Conservation (phyloP, 2,329 filamentous ascomycete genomes). For the Trichoderma gracile region DNA sequence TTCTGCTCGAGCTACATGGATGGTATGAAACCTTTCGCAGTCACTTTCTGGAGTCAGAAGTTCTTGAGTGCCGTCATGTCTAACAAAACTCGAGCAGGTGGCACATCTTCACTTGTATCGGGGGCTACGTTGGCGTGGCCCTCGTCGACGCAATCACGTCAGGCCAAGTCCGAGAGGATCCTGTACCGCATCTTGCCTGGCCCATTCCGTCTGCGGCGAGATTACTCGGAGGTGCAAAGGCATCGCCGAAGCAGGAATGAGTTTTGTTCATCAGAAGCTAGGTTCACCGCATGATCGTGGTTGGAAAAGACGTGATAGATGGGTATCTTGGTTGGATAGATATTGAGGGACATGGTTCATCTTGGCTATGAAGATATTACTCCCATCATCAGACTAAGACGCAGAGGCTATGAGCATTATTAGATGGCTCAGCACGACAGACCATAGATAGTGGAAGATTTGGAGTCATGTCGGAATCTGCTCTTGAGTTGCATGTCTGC, state of each 20-base stretch:
- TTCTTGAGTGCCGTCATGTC: neutral
- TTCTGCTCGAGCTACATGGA: slow-evolving; percentile 45
- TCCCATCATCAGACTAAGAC: too few relatives aligned
- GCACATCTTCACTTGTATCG: slow-evolving; percentile 46
- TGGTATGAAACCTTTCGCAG: slow-evolving; percentile 37
- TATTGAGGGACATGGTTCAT: neutral
- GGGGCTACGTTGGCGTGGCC: slow-evolving; percentile 43
- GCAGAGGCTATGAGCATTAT: too few relatives aligned
- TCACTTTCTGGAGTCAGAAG: too few relatives aligned
- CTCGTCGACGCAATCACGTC: slow-evolving; percentile 42
- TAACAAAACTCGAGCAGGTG: slow-evolving; percentile 36
- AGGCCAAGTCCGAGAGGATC: slow-evolving; percentile 37
- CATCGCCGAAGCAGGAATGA: neutral
- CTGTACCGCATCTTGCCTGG: slow-evolving; percentile 38
- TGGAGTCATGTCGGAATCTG: too few relatives aligned
- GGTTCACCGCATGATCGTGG: neutral
- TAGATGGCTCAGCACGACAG: too few relatives aligned
- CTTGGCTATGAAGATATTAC: too few relatives aligned
- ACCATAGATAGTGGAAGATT: too few relatives aligned
- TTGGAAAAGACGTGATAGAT: neutral
- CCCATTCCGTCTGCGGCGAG: slow-evolving; percentile 34
- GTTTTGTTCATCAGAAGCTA: neutral
- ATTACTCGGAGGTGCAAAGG: neutral
- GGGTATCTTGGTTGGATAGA: neutral
- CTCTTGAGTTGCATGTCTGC: too few relatives aligned